Conservation (phyloP, 2,329 filamentous ascomycete species). For the Ophiostoma fasciatum region DNA sequence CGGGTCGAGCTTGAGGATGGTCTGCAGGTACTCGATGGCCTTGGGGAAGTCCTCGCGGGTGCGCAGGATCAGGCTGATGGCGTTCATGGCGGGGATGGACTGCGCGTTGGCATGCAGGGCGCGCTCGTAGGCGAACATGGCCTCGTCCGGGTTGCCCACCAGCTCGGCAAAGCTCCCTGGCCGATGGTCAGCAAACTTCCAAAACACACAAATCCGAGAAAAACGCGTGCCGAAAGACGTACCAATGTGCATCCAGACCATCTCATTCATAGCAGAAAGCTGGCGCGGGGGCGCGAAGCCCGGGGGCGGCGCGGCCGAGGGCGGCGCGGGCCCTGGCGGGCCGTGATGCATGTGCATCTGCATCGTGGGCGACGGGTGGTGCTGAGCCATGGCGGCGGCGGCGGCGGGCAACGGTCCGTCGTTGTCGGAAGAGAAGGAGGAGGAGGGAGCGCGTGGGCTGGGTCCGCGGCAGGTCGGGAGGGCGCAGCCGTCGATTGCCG, state of each 20-base stretch:
- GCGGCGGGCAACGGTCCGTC: background rate
- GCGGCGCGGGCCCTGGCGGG: constrained; percentile 40
- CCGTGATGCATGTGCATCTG: constrained; percentile 51
- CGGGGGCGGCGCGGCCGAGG: constrained; percentile 27
- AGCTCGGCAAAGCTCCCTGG: constrained; percentile 74
- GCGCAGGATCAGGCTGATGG: constrained; percentile 80
- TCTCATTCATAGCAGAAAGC: constrained; percentile 67
- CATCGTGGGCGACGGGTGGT: constrained; percentile 68
- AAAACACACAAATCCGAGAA: no score
- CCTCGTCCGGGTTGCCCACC: constrained; percentile 77
- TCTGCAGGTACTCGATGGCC: constrained; percentile 83
- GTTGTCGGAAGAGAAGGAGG: background rate
- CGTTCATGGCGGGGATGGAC: constrained; percentile 84
- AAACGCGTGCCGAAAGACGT: constrained; percentile 26
- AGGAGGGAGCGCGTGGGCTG: no score
- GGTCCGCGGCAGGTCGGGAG: no score
- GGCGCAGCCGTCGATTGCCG: no score
- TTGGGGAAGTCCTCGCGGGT: constrained; percentile 88
- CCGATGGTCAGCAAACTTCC: no score
- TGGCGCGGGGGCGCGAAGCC: constrained; percentile 54
- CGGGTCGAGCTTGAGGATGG: constrained; percentile 76
- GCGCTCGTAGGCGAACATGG: constrained; percentile 79
- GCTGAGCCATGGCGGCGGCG: constrained; percentile 47
- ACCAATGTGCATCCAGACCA: constrained; percentile 89
- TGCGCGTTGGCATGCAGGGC: constrained; percentile 76